phyloP scores from a whole-genome alignment of 2,329 filamentous ascomycete genomes.

The Zymoseptoria pseudotritici region DNA sequence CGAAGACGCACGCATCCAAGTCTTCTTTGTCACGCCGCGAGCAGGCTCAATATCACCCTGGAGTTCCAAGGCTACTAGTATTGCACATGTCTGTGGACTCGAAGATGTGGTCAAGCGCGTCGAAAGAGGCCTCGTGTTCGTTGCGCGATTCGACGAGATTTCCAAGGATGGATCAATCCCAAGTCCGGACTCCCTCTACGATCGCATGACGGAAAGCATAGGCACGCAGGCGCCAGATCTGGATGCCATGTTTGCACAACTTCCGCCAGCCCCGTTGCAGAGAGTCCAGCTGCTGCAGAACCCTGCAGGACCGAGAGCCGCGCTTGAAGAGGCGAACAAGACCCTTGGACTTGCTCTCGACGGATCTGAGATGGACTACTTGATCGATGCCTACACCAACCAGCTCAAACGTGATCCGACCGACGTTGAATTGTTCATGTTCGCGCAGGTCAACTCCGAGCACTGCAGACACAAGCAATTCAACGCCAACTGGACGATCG shows the following conservation, averaged over 20 bases:
- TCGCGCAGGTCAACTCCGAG: constrained; percentile 97
- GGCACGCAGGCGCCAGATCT: constrained; percentile 60
- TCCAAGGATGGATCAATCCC: constrained; percentile 46
- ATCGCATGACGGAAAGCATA: constrained; percentile 92
- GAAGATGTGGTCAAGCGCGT: constrained; percentile 65
- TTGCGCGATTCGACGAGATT: constrained; percentile 50
- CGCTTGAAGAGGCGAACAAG: constrained; percentile 76
- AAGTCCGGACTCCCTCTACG: constrained; percentile 68
- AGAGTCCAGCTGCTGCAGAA: constrained; percentile 57
- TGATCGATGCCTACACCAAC: constrained; percentile 73
- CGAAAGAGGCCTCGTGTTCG: constrained; percentile 76
- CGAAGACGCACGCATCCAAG: constrained; percentile 44
- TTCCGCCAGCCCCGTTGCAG: constrained; percentile 56
- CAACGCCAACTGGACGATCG: constrained; percentile 93
- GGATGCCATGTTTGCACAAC: constrained; percentile 69
- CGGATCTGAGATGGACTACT: constrained; percentile 81
- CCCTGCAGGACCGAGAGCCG: constrained; percentile 55
- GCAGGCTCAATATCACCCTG: constrained; percentile 83
- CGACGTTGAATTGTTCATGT: constrained; percentile 98
- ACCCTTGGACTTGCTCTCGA: constrained; percentile 80
- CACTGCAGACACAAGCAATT: constrained; percentile 87
- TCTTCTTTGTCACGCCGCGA: constrained; percentile 70
- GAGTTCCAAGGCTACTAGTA: constrained; percentile 93
- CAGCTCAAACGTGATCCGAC: constrained; percentile 60
- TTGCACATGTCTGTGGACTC: constrained; percentile 84